A percentile compares a stretch with the other conserved stretches of the same genome.
These are phyloP conservation scores for Haplosporangium gracile DNA, from an alignment of 192 early-diverging fungal species.

Conservation along the genomic window DNA sequence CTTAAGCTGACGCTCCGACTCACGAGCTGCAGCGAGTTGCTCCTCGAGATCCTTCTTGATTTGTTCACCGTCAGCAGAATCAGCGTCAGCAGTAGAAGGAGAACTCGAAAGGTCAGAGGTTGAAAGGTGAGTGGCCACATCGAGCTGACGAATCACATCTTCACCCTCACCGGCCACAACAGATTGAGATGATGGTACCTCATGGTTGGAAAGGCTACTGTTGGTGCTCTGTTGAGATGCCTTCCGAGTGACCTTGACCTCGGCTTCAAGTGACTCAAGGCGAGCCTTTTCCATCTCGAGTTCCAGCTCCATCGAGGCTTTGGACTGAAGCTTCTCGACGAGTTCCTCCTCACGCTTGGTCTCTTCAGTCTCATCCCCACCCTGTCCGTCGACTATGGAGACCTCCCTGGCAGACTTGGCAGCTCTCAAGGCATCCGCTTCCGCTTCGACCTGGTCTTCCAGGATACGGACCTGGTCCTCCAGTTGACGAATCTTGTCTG, in stretches of 20 bases:
- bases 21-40: slow-evolving; percentile 24
- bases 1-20: slow-evolving; percentile 32
- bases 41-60: slow-evolving; percentile 30
- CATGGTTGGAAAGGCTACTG: neutral
- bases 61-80: neutral
- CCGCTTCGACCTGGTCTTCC: slow-evolving; percentile 21
- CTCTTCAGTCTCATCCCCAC: neutral
- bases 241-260: slow-evolving; percentile 8
- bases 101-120: neutral
- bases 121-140: neutral
- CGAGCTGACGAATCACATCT: slow-evolving; percentile 12
- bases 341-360: slow-evolving; percentile 24
- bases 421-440: slow-evolving; percentile 12
- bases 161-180: slow-evolving; percentile 9
- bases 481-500: slow-evolving; percentile 17
- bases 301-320: slow-evolving; percentile 32
- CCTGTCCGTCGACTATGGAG: neutral
- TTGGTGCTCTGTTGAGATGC: slow-evolving; percentile 13
- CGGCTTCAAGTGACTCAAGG: neutral
- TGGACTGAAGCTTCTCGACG: slow-evolving; percentile 27
- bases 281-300: slow-evolving; percentile 18
- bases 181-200: neutral
- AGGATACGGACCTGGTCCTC: slow-evolving; percentile 24
- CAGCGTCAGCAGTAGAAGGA: neutral
- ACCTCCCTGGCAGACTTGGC: neutral